phyloP scores from a whole-genome alignment of 768 basidiomycete species.

The Mycena indigotica region DNA sequence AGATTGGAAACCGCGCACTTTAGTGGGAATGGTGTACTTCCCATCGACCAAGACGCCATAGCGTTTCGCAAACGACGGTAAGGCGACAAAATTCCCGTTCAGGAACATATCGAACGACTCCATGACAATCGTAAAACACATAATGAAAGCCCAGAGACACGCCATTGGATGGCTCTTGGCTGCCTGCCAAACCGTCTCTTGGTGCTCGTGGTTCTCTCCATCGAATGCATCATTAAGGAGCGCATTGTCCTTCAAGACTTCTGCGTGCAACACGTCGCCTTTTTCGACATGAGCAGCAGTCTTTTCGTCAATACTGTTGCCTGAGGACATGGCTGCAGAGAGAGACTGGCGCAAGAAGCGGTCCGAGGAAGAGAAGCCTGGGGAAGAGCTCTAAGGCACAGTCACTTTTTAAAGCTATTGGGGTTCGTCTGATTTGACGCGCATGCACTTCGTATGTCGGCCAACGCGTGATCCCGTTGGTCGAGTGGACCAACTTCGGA shows the following conservation, averaged over 20 bases:
- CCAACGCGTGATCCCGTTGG: no score
- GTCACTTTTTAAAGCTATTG: no score
- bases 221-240: not conserved
- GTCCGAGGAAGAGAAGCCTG: not conserved
- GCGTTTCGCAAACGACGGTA: not conserved
- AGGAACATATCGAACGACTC: slow-evolving; percentile 1
- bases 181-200: not conserved
- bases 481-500: no score
- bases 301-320: not conserved
- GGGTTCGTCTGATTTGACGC: no score
- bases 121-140: slow-evolving; percentile 1
- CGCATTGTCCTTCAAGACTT: not conserved
- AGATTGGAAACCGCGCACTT: no score
- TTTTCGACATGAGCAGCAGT: not conserved
- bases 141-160: not conserved
- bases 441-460: no score
- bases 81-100: not conserved
- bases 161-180: not conserved
- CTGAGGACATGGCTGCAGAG: not conserved
- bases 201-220: not conserved
- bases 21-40: not conserved
- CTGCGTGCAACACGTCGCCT: not conserved
- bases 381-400: no score
- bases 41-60: not conserved
- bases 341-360: no score